These are phyloP conservation scores for Diutina rugosa DNA, from an alignment of 1,139 yeast genomes.

Conservation along the genomic window DNA sequence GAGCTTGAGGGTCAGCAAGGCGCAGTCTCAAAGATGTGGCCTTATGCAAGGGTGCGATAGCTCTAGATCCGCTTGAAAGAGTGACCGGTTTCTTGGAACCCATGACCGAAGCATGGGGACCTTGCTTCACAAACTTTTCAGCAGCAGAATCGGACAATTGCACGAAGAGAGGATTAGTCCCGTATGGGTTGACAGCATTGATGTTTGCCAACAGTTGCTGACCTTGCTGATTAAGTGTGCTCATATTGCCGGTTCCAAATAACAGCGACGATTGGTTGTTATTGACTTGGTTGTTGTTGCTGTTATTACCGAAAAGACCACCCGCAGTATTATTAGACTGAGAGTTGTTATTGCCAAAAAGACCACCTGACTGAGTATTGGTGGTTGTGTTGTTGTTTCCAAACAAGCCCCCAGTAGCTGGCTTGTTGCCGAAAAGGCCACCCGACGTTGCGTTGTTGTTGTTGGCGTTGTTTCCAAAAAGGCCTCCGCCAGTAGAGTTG, in stretches of 20 bases:
- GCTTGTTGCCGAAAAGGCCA: slow-evolving; percentile 2
- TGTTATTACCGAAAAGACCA: slow-evolving; percentile 1
- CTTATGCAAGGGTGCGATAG: slow-evolving; percentile 37
- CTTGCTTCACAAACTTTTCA: slow-evolving; percentile 17
- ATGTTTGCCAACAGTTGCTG: slow-evolving; percentile 27
- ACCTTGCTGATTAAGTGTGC: slow-evolving; percentile 2
- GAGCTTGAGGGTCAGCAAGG: slow-evolving; percentile 6
- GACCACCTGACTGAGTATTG: slow-evolving; percentile 10
- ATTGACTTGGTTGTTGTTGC: background rate
- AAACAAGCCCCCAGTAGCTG: background rate
- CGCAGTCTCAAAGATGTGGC: slow-evolving; percentile 6
- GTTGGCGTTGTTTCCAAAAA: background rate
- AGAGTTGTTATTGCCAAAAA: slow-evolving; percentile 15
- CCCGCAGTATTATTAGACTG: background rate
- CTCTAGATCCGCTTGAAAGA: slow-evolving; percentile 44
- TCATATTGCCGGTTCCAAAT: background rate
- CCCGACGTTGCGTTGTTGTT: background rate
- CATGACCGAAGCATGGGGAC: slow-evolving; percentile 32
- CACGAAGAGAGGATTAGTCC: slow-evolving; percentile 48
- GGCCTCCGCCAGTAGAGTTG: background rate
- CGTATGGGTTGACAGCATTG: slow-evolving; percentile 58
- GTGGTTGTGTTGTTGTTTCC: slow-evolving; percentile 4
- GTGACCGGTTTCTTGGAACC: slow-evolving; percentile 40
- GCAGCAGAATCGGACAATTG: background rate
- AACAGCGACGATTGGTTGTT: slow-evolving; percentile 10